phyloP scores from a whole-genome alignment of 75 land plant genomes.

The Pinus tabuliformis region DNA sequence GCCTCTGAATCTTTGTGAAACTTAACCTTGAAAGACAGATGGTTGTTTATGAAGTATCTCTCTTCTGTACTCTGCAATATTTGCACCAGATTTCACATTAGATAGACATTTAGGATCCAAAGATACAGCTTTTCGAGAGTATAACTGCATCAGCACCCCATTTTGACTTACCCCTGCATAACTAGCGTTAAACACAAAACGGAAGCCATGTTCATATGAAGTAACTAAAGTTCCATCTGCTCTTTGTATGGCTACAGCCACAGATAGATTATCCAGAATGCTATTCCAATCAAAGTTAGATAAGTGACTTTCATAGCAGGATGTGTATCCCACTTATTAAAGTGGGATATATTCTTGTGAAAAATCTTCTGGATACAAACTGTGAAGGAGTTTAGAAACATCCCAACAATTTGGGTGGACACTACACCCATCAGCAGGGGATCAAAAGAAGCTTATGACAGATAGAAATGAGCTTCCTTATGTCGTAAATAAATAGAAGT shows the following conservation, averaged over 20 bases:
- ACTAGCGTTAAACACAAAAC: constrained; percentile 43
- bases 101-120: no score
- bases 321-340: no score
- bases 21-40: constrained; percentile 67
- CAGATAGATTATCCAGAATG: constrained; percentile 71
- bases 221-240: constrained; percentile 18
- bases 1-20: constrained; percentile 64
- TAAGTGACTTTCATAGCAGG: no score
- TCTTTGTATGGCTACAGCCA: constrained; percentile 36
- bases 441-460: no score
- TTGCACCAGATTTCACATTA: neutral
- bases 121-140: neutral
- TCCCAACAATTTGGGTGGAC: no score
- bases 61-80: constrained; percentile 53
- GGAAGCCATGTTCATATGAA: constrained; percentile 55
- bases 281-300: constrained; percentile 14
- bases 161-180: constrained; percentile 28
- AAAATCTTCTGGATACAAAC: no score
- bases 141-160: neutral
- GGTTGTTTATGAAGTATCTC: constrained; percentile 78
- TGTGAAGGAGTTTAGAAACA: no score
- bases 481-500: no score
- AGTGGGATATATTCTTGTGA: no score
- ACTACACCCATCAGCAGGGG: no score
- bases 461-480: no score